Evolutionary conservation across 352 stramenopile genomes (phyloP), one percentile per base, ranked within the genome.

Genomic region (Pseudoperonospora humuli): DNA sequence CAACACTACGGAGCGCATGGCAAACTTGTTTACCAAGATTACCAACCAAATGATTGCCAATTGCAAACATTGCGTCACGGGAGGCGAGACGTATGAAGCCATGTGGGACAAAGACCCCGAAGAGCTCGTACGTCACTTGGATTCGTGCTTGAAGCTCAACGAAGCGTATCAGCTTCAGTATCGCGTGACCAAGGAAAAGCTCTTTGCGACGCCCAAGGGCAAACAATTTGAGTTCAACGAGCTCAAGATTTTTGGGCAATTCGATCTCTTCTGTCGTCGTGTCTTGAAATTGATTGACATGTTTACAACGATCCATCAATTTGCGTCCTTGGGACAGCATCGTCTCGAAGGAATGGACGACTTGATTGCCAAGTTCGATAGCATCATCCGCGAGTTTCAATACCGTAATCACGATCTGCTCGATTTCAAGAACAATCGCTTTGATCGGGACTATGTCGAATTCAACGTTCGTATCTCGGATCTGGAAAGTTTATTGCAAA

Each of bases 191-290:
- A 98, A 98, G 57, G 84, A 96, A 57, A 98, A 98, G 62, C 70
- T 98, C 10, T 88, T 96, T 41, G 74, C 86, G 24, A 96, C 86
- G 10, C 89, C 93, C 1, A 98, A 97, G 57, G 94, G 93, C 15
- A 99, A 98, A 67, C 93, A 98, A 49, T 98, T 98, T 54, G 93
- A 98, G 65, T 99, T 98, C 64, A 97, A 97, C 58, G 95, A 98
- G 60, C 97, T 97, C 74, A 95, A 97, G 59, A 97, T 99, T 44
- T 99, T 99, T 64, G 95, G 95, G 46, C 97, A 98, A 50, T 98
- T 99, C 50, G 95, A 99, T 50, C 65, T 98, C 5, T 99, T 99
- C 56, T 98, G 93, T 57, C 71, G 95, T 4, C 88, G 96, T 29
- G 83, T 98, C 9, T 96, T 98, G 64, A 99, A 99, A 63, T 76